Conservation (phyloP, 495 filamentous ascomycete species). For the Viridothelium virens region DNA sequence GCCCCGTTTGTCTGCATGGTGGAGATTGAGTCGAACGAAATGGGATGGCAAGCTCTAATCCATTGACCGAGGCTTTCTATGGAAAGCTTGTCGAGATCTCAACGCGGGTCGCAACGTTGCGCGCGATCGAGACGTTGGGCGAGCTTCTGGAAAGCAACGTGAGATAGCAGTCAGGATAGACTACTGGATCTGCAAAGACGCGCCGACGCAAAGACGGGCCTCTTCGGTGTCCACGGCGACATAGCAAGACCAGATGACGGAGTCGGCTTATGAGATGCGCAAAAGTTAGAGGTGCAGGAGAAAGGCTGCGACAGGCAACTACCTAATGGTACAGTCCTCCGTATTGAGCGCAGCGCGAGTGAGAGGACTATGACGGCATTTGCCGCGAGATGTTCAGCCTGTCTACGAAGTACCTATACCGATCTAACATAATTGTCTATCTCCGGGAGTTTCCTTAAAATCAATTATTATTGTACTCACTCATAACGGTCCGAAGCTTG, state of each 20-base stretch:
- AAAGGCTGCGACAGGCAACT: conserved; percentile 2
- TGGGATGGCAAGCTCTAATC: neutral
- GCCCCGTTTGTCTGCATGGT: conserved; percentile 8
- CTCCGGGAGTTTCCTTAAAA: too few species aligned
- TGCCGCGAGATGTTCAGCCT: neutral
- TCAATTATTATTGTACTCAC: too few species aligned
- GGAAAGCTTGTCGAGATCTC: neutral
- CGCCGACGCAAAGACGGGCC: neutral
- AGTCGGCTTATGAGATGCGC: neutral
- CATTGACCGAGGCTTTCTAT: neutral
- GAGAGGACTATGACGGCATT: conserved; percentile 1
- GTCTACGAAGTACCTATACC: too few species aligned
- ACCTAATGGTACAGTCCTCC: neutral
- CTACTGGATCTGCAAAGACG: neutral
- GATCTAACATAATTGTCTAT: too few species aligned
- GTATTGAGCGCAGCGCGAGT: neutral
- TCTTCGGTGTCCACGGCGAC: neutral
- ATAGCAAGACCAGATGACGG: neutral
- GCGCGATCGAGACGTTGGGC: neutral
- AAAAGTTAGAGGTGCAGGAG: neutral
- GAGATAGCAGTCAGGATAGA: neutral
- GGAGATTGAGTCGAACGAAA: neutral
- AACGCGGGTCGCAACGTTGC: neutral
- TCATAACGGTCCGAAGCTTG: too few species aligned
- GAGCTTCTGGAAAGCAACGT: neutral